Base-by-base conservation (phyloP, 768 basidiomycete species). In the Coprinopsis cinerea region DNA sequence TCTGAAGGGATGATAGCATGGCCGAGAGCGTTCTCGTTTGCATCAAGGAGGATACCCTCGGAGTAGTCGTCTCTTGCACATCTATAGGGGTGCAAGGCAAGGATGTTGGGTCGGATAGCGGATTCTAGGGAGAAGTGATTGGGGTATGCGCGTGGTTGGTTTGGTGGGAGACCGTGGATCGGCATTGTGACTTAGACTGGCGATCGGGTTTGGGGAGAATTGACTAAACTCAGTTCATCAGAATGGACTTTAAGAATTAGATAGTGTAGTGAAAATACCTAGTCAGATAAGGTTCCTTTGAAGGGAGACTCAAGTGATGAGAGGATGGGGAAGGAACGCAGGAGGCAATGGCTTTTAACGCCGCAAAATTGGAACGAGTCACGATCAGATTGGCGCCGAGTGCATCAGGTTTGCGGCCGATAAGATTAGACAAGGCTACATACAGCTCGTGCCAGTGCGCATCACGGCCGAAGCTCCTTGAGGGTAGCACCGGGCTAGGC, bases 11-110 rank as follows among this genome's bases (percentile, higher is more conserved):
- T 68, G 30, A 97, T 85, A 1, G 89, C 84, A 61, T 90, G 89
- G 0, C 96, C 95, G 28, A 93, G 75, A 0, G 95, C 80, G 63
- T 99, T 98, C 72, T 99, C 96, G 67, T 99, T 99, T 13, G 96
- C 96, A 57, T 99, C 96, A 18, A 99, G 80, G 23, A 99, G 80
- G 59, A 97, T 85, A 20, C 94, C 94, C 2, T 80, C 71, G 42
- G 83, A 81, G 69, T 96, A 99, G 70, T 99, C 95, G 60, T 99
- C 95, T 41, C 96, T 76, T 1, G 96, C 96, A 59, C 93, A 97
- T 25, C 94, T 83, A 67, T 99, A 98, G 0, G 96, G 96, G 42
- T 84, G 82, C 13, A 99, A 73, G 0, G 89, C 70, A 44, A 96
- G 85, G 59, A 99, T 94, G 61, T 98, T 99, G 1, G 91, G 86